Conservation (phyloP, 106 monocot genomes). For the Narthecium ossifragum region DNA sequence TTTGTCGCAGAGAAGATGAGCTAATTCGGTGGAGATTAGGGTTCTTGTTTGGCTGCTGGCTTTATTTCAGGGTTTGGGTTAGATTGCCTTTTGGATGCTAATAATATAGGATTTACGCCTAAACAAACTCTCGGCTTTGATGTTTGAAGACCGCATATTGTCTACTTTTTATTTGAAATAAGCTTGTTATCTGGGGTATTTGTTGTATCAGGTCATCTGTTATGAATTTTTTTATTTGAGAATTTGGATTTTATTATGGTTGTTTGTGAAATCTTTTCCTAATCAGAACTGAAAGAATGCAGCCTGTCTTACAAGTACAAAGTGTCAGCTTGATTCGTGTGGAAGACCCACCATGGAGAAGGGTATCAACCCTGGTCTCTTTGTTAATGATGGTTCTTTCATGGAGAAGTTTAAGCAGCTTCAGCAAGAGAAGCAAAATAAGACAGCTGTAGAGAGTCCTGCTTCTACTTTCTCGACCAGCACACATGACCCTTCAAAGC, state of each 20-base stretch:
- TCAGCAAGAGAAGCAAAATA: slow-evolving; percentile 35
- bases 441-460: neutral
- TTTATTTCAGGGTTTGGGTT: no score
- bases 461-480: neutral
- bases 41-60: no score
- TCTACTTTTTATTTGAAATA: no score
- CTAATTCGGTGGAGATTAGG: no score
- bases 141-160: no score
- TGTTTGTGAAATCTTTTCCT: slow-evolving; percentile 5
- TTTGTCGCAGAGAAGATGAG: no score
- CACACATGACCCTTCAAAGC: slow-evolving; percentile 9
- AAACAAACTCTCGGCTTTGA: no score
- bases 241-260: neutral
- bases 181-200: no score
- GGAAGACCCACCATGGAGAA: slow-evolving; percentile 17
- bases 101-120: no score
- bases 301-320: slow-evolving; percentile 6
- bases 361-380: slow-evolving; percentile 26
- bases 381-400: slow-evolving; percentile 74
- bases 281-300: slow-evolving; percentile 27
- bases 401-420: slow-evolving; percentile 72
- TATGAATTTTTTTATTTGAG: no score
- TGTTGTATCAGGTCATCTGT: no score
- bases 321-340: neutral
- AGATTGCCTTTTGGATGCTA: no score